phyloP scores from a whole-genome alignment of 371 early-diverging fungal genomes.

The Cokeromyces recurvatus region DNA sequence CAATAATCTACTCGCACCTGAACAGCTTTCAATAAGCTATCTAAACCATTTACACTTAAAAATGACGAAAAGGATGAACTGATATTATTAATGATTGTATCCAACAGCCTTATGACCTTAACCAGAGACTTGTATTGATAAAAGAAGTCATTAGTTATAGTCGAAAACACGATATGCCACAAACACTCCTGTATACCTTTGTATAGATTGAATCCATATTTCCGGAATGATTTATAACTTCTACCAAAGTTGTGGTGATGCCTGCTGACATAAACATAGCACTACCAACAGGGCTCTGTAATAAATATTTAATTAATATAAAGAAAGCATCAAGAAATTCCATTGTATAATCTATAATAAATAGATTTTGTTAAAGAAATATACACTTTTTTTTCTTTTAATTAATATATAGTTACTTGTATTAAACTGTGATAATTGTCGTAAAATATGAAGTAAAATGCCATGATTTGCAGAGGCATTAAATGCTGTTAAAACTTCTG shows the following conservation, averaged over 20 bases:
- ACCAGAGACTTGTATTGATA: no score
- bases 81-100: slow-evolving; percentile 73
- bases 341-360: slow-evolving; percentile 39
- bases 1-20: slow-evolving; percentile 56
- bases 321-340: slow-evolving; percentile 84
- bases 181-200: no score
- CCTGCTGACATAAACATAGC: slow-evolving; percentile 90
- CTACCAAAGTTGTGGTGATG: slow-evolving; percentile 71
- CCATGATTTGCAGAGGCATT: slow-evolving; percentile 95
- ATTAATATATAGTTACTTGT: no score
- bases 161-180: no score
- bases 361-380: slow-evolving; percentile 21
- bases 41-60: slow-evolving; percentile 74
- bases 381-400: slow-evolving; percentile 1
- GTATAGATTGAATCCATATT: background rate
- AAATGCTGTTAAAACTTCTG: slow-evolving; percentile 80
- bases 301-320: slow-evolving; percentile 66
- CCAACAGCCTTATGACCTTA: slow-evolving; percentile 71
- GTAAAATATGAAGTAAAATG: slow-evolving; percentile 73
- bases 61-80: slow-evolving; percentile 73
- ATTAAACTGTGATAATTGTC: no score
- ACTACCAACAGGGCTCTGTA: slow-evolving; percentile 75
- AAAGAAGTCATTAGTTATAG: no score
- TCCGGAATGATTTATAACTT: slow-evolving; percentile 32
- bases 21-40: slow-evolving; percentile 69